Percentiles rank a stretch among this genome's conserved stretches.
Conservation (phyloP, 1,139 yeast species). For the Kurtzmaniella quercitrusa region DNA sequence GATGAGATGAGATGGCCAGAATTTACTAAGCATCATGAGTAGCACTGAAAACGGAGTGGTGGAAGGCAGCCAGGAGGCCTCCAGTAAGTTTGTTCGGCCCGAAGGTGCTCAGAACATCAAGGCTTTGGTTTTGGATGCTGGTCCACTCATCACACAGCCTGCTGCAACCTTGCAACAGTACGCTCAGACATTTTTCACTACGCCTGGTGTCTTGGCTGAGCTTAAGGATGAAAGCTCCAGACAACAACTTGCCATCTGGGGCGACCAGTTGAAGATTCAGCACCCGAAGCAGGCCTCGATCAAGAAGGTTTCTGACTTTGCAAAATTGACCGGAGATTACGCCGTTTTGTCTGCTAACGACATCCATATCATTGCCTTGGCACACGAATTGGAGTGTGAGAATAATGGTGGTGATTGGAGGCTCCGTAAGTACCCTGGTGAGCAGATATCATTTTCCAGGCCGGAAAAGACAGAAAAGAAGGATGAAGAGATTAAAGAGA, state of each 20-base stretch:
- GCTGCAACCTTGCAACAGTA: slow-evolving; percentile 68
- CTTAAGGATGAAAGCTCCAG: slow-evolving; percentile 83
- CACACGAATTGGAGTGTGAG: slow-evolving; percentile 82
- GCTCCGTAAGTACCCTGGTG: slow-evolving; percentile 72
- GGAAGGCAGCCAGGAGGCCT: neutral
- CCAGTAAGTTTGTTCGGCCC: neutral
- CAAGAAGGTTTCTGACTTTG: slow-evolving; percentile 65
- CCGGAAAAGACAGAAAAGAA: slow-evolving; percentile 11
- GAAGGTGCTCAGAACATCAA: slow-evolving; percentile 27
- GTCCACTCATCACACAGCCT: slow-evolving; percentile 85
- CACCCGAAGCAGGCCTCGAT: slow-evolving; percentile 72
- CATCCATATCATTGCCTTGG: slow-evolving; percentile 85
- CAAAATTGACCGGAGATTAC: slow-evolving; percentile 87
- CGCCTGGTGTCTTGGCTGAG: slow-evolving; percentile 88
- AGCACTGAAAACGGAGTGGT: neutral
- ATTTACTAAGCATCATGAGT: neutral
- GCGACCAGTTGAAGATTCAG: slow-evolving; percentile 54
- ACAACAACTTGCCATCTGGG: slow-evolving; percentile 75
- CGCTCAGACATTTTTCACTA: slow-evolving; percentile 72
- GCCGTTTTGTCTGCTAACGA: slow-evolving; percentile 86
- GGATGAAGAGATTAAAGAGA: slow-evolving; percentile 19
- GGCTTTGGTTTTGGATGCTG: slow-evolving; percentile 82
- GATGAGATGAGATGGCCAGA: neutral
- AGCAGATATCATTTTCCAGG: slow-evolving; percentile 21
- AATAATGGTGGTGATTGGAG: slow-evolving; percentile 63